Base-by-base conservation (phyloP, 805 yeast species). In the Barnettozyma vustinii region DNA sequence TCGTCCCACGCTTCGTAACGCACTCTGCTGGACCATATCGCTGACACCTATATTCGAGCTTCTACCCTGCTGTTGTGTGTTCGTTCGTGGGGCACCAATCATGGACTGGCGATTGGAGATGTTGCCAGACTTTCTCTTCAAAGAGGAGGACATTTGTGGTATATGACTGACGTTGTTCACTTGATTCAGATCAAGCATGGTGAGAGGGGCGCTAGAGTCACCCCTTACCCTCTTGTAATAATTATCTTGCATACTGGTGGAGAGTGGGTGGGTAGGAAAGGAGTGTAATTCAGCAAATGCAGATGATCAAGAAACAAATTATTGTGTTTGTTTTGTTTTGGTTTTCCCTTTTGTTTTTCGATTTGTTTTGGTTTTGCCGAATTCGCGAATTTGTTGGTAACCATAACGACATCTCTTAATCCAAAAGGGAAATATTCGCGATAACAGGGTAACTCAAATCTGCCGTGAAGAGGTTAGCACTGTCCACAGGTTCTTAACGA, bases 21-120 rank as follows among this genome's bases (percentile, higher is more conserved):
- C 52, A 44, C 63, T 59, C 42, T 58, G 63, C 26, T 59, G 64
- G 8, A 58, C 55, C 63, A 56, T 55, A 35, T 61, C 64, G 40
- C 52, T 53, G 10, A 60, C 16, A 2, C 63, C 65, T 0, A 52
- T 46, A 2, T 50, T 57, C 3, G 65, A 61, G 12, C 52, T 45
- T 54, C 65, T 56, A 4, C 47, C 43, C 2, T 45, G 48, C 27
- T 47, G 53, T 1, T 44, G 19, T 12, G 27, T 33, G 42, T 56
- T 61, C 4, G 58, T 52, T 42, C 65, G 50, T 27, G 64, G 61
- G 4, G 63, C 63, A 9, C 67, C 67, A 40, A 61, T 62, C 53
- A 62, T 53, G 2, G 67, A 63, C 44, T 61, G 67, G 32, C 67
- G 55, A 3, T 56, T 58, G 4, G 64, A 58, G 13, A 49, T 37